Base-by-base conservation (phyloP, 1,284 basidiomycete genomes). In the Malassezia nana region DNA sequence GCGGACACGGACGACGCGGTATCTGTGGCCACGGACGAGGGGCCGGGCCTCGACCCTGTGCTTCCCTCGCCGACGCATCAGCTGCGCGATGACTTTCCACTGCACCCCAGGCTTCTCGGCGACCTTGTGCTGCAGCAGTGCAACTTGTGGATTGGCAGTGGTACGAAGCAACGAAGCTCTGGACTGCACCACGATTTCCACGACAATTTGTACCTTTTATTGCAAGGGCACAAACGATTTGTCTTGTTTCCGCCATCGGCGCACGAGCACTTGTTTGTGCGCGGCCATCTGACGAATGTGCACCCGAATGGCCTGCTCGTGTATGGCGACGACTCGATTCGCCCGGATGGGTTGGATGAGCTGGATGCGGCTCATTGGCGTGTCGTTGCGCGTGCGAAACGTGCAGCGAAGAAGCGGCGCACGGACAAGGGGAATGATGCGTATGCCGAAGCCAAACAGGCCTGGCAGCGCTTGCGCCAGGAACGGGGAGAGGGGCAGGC, bases 131-230 rank as follows among this genome's bases (percentile, higher is more conserved):
- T 74, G 8, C 69, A 72, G 44, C 71, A 74, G 46, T 70, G 67
- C 59, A 74, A 74, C 42, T 50, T 74, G 8, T 74, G 71, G 71
- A 59, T 73, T 9, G 70, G 70, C 30, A 62, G 57, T 49, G 57
- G 62, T 30, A 57, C 50, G n/a, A 41, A 64, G 20, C 64, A 62
- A 16, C 64, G 63, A 39, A 69, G 63, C 46, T 64, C 62, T 7
- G 70, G 69, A 0, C 50, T 73, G 43, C 70, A 73, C 50, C 71
- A 74, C 47, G 71, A 74, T 48, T 72, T 72, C 29, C 71, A 74
- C 51, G 71, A 74, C 48, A 74, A 74, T 30, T 63, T 74, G 29
- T 74, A 74, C 58, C 55, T 71, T 30, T 59, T 72, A 6, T 57
- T 73, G n/a, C 64, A 63, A 9, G 71, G 71, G 28, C 58, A 62